phyloP scores from a whole-genome alignment of 352 stramenopile genomes.

The Phytophthora crassamura region DNA sequence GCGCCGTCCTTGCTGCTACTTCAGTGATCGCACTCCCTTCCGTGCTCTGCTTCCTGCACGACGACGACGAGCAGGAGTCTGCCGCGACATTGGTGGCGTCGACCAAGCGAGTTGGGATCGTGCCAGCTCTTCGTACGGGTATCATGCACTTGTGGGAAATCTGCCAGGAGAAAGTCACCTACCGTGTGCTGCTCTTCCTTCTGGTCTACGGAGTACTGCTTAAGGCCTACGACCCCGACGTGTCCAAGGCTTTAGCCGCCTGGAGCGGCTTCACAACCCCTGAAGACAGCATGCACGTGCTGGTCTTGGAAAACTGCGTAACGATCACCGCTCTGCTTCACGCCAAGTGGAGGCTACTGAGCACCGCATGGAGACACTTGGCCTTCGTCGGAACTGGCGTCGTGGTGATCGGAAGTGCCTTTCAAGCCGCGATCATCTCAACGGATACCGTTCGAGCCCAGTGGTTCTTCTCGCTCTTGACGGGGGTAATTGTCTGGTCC shows the following conservation, averaged over 20 bases:
- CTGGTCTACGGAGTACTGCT: slow-evolving; percentile 48
- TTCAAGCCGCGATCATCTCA: slow-evolving; percentile 43
- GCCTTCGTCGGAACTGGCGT: slow-evolving; percentile 35
- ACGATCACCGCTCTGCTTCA: slow-evolving; percentile 45
- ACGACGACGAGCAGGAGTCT: slow-evolving; percentile 37
- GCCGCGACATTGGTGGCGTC: slow-evolving; percentile 18
- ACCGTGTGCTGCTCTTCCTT: slow-evolving; percentile 60
- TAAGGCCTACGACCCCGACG: slow-evolving; percentile 44
- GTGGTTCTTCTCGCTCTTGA: slow-evolving; percentile 52
- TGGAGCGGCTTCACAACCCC: slow-evolving; percentile 45
- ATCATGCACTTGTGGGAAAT: slow-evolving; percentile 57
- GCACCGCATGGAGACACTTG: slow-evolving; percentile 47
- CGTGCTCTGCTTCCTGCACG: slow-evolving; percentile 44
- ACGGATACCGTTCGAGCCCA: slow-evolving; percentile 43
- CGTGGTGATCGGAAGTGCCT: slow-evolving; percentile 36
- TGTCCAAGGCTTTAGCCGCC: slow-evolving; percentile 34
- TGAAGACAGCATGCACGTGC: slow-evolving; percentile 6
- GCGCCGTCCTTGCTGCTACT: slow-evolving; percentile 10
- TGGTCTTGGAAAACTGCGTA: slow-evolving; percentile 38
- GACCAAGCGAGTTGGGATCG: slow-evolving; percentile 31
- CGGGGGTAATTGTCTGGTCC: slow-evolving; percentile 41
- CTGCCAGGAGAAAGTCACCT: slow-evolving; percentile 60
- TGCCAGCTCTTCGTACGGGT: slow-evolving; percentile 28
- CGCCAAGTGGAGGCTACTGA: slow-evolving; percentile 50
- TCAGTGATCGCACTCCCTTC: slow-evolving; percentile 38